These are phyloP conservation scores for Sporothrix curviconia DNA, from an alignment of 2,329 filamentous ascomycete genomes.

Conservation along the genomic window DNA sequence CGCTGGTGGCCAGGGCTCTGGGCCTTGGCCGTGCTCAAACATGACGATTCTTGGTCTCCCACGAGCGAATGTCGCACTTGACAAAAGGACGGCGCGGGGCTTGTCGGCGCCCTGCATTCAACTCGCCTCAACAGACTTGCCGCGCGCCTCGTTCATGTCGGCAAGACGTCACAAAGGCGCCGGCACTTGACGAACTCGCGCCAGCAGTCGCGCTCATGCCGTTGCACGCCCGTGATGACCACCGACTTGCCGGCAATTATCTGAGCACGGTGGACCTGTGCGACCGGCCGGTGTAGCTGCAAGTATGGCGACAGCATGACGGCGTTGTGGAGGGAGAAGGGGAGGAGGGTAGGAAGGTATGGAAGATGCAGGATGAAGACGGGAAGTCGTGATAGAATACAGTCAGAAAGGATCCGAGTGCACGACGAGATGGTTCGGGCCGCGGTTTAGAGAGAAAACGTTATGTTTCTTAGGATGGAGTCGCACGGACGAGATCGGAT, in stretches of 20 bases:
- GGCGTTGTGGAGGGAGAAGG: neutral
- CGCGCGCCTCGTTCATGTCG: constrained; percentile 6
- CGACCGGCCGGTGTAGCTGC: constrained; percentile 6
- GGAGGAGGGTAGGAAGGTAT: neutral
- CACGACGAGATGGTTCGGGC: neutral
- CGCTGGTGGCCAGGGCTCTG: constrained; percentile 3
- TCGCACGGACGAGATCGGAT: neutral
- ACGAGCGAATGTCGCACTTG: constrained; percentile 6
- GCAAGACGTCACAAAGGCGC: constrained; percentile 7
- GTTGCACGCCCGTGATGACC: constrained; percentile 6
- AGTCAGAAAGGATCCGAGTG: too few relatives aligned
- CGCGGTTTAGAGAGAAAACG: neutral
- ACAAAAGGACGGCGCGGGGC: neutral
- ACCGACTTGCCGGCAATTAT: constrained; percentile 8
- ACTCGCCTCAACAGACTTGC: neutral
- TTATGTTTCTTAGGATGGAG: neutral
- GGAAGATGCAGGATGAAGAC: neutral
- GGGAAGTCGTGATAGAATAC: neutral
- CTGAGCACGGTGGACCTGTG: constrained; percentile 4
- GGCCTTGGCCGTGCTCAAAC: constrained; percentile 3
- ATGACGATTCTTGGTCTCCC: constrained; percentile 7
- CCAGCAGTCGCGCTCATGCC: constrained; percentile 7
- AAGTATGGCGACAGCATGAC: constrained; percentile 2
- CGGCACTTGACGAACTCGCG: constrained; percentile 5
- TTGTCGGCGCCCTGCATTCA: neutral